These are phyloP conservation scores for Rhizopus sp. DNA, from an alignment of 371 early-diverging fungal genomes.

Conservation along the genomic window DNA sequence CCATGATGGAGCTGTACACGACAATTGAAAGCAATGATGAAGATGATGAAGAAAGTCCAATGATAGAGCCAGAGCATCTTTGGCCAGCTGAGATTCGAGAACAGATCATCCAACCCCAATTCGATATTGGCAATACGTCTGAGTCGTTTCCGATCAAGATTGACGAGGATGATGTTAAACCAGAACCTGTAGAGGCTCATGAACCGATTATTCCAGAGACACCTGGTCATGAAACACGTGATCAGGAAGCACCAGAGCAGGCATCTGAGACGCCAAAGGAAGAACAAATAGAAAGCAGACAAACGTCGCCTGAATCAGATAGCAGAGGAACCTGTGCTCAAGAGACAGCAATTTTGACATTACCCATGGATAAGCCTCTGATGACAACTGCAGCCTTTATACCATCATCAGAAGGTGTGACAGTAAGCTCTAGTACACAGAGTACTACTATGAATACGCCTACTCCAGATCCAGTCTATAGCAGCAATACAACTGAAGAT, in stretches of 20 bases:
- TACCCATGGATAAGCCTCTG: not conserved
- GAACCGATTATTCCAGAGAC: slow-evolving; percentile 12
- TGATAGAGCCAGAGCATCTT: slow-evolving; percentile 29
- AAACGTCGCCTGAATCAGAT: not conserved
- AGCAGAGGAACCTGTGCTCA: not conserved
- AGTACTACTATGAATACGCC: not conserved
- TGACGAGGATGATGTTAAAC: slow-evolving; percentile 8
- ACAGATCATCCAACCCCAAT: slow-evolving; percentile 38
- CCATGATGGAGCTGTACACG: slow-evolving; percentile 88
- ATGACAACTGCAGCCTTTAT: not conserved
- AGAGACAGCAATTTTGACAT: not conserved
- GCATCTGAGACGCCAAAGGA: not conserved
- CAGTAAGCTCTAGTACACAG: too few species aligned
- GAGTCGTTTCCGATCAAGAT: slow-evolving; percentile 24
- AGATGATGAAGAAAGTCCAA: slow-evolving; percentile 25
- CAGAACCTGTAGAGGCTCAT: too few species aligned
- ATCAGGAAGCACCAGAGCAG: not conserved
- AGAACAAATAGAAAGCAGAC: not conserved
- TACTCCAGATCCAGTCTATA: not conserved
- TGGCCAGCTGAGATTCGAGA: slow-evolving; percentile 48
- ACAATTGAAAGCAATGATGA: slow-evolving; percentile 60
- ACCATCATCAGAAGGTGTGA: not conserved
- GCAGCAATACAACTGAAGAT: not conserved
- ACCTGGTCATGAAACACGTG: not conserved
- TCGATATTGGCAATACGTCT: slow-evolving; percentile 24